A percentile compares a stretch with the other conserved stretches of the same genome.
These are phyloP conservation scores for Cladobotryum mycophilum DNA, from an alignment of 2,329 filamentous ascomycete species.

Conservation along the genomic window DNA sequence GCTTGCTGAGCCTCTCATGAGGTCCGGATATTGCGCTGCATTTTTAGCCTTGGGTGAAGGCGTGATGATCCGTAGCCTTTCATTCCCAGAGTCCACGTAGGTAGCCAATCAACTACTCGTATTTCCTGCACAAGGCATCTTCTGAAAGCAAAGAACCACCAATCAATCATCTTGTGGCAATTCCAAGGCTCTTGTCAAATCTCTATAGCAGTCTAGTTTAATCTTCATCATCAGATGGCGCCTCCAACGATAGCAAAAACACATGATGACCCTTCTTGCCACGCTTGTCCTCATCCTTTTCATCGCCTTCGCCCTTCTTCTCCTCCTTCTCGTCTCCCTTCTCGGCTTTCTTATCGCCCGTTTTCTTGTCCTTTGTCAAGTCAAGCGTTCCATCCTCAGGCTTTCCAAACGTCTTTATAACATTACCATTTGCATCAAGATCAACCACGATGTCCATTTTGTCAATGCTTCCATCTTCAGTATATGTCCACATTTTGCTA, in stretches of 20 bases:
- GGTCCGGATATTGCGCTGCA: not conserved
- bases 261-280: constrained; percentile 23
- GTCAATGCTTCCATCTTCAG: constrained; percentile 60
- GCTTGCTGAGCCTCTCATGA: too few relatives aligned
- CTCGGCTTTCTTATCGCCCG: constrained; percentile 17
- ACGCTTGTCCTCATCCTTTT: constrained; percentile 13
- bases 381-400: constrained; percentile 33
- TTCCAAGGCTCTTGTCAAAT: too few relatives aligned
- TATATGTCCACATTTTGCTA: constrained; percentile 72
- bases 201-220: not conserved
- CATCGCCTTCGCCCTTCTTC: not conserved
- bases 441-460: constrained; percentile 50
- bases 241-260: constrained; percentile 30
- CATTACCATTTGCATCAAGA: constrained; percentile 43
- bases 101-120: not conserved
- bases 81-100: not conserved
- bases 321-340: constrained; percentile 14
- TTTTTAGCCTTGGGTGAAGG: not conserved
- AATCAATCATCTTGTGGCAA: too few relatives aligned
- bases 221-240: constrained; percentile 17
- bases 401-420: constrained; percentile 34
- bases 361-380: constrained; percentile 25
- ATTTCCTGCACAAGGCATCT: not conserved
- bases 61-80: not conserved
- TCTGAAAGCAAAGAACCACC: too few relatives aligned